A percentile compares a stretch with the other conserved stretches of the same genome.
phyloP scores from a whole-genome alignment of 768 basidiomycete genomes.

The Termitomyces sp. region DNA sequence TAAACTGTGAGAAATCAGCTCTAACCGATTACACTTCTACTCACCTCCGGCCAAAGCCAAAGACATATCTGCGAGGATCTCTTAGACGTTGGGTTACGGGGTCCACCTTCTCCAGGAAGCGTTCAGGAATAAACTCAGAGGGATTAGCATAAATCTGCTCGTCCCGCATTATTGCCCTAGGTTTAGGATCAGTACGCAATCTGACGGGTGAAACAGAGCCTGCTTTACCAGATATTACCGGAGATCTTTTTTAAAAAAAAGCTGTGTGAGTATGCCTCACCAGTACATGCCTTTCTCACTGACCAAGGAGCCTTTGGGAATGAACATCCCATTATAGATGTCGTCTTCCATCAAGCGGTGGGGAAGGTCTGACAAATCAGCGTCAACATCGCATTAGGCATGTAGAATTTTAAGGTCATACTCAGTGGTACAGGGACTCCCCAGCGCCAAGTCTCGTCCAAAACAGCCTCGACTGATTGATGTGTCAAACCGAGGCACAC shows the following conservation, averaged over 20 bases:
- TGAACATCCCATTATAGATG: constrained; percentile 48
- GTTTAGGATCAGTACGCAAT: not conserved
- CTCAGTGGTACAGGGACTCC: constrained; percentile 53
- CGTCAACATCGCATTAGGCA: not conserved
- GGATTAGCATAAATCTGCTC: constrained; percentile 46
- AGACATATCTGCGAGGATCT: constrained; percentile 30
- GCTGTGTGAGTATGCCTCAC: constrained; percentile 5
- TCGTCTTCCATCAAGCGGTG: constrained; percentile 66
- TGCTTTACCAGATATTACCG: constrained; percentile 53
- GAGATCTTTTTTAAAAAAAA: constrained; percentile 35
- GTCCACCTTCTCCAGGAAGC: constrained; percentile 36
- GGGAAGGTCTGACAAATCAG: constrained; percentile 43
- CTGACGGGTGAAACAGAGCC: not conserved
- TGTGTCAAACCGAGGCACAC: not conserved
- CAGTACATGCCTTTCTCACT: constrained; percentile 10
- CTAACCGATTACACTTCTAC: constrained; percentile 3
- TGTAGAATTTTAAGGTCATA: constrained; percentile 20
- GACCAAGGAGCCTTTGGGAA: constrained; percentile 61
- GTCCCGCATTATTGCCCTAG: constrained; percentile 46
- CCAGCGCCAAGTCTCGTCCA: constrained; percentile 55
- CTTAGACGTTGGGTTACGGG: constrained; percentile 19
- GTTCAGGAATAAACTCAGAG: constrained; percentile 46
- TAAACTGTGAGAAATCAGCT: not conserved
- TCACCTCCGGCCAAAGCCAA: constrained; percentile 38
- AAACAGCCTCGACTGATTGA: constrained; percentile 40